phyloP scores from a whole-genome alignment of 371 early-diverging fungal genomes.

The Fennellomyces sp. region DNA sequence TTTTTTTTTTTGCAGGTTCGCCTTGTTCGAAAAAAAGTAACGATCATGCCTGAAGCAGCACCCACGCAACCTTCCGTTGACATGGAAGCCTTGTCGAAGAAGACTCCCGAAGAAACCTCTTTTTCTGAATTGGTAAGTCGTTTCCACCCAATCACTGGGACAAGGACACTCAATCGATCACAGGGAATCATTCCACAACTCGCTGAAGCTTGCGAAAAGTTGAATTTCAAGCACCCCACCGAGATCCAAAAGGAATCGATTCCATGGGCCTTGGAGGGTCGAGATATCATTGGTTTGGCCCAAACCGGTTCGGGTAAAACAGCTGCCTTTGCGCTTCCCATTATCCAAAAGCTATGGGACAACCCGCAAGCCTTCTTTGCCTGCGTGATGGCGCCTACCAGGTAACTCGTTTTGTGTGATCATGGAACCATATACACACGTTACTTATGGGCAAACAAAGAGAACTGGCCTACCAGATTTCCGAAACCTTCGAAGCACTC shows the following conservation, averaged over 20 bases:
- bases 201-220: conserved; percentile 86
- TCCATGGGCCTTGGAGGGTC: conserved; percentile 87
- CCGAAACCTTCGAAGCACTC: conserved; percentile 91
- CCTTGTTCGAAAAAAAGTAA: not conserved
- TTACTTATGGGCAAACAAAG: too few relatives aligned
- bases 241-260: conserved; percentile 92
- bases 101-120: conserved; percentile 28
- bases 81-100: conserved; percentile 23
- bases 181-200: conserved; percentile 87
- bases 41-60: conserved; percentile 24
- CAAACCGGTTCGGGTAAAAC: conserved; percentile 98
- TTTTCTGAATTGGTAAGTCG: conserved; percentile 35
- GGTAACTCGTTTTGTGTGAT: conserved; percentile 57
- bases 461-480: conserved; percentile 95
- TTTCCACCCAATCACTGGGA: too few relatives aligned
- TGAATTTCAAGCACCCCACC: conserved; percentile 91
- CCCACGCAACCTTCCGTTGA: conserved; percentile 13
- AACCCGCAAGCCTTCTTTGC: conserved; percentile 91
- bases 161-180: too few relatives aligned
- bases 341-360: conserved; percentile 91
- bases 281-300: conserved; percentile 96
- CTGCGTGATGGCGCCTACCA: conserved; percentile 97
- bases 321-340: conserved; percentile 96
- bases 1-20: conserved; percentile 6
- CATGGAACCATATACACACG: not conserved